Base-by-base conservation (phyloP, 2,329 filamentous ascomycete genomes). In the Diaporthe batatas region DNA sequence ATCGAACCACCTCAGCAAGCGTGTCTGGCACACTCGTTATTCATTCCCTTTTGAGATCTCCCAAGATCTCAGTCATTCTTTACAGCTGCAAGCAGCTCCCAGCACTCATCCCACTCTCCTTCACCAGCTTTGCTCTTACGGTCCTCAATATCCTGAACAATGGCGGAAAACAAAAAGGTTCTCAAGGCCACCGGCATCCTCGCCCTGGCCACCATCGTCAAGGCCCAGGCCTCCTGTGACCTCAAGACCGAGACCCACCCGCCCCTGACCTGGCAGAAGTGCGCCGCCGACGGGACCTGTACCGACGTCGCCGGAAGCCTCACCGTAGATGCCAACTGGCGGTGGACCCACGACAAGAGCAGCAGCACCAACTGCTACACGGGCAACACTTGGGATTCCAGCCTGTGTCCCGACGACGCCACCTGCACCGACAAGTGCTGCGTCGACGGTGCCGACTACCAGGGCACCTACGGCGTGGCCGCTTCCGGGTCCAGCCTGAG, bases 391-490 rank as follows among this genome's bases (percentile, higher is more conserved):
- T 87, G 85, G 84, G 84, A 89, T 77, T 74, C 80, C 6, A 80
- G 81, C 29, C 80, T 85, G 47, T 90, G 88, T 79, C 82, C 84
- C 3, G 83, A 85, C 74, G 81, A 86, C 76, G 79, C 78, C 73
- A 82, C 82, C 1, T 91, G 89, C 76, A 87, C 88, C 7, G 75
- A 81, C 54, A 88, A 89, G 79, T 91, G 89, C 77, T 86, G 88
- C 67, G 77, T 90, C 34, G 87, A 90, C 42, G 88, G 77, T 18
- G 87, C 88, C 67, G 81, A 89, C 80, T 91, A 91, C 77, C 71
- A 80, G 36, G 77, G 75, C 1, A 87, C 86, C n/a, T 88, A 89
- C 65, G 88, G 88, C 62, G 85, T 88, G 65, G 85, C 82, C 34
- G 85, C 88, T 49, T 82, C 81, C 57, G 87, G 86, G 34, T 82